Percentiles rank a stretch among this genome's conserved stretches.
phyloP scores from a whole-genome alignment of 2,329 filamentous ascomycete species.

The Albophoma yamanashiensis region DNA sequence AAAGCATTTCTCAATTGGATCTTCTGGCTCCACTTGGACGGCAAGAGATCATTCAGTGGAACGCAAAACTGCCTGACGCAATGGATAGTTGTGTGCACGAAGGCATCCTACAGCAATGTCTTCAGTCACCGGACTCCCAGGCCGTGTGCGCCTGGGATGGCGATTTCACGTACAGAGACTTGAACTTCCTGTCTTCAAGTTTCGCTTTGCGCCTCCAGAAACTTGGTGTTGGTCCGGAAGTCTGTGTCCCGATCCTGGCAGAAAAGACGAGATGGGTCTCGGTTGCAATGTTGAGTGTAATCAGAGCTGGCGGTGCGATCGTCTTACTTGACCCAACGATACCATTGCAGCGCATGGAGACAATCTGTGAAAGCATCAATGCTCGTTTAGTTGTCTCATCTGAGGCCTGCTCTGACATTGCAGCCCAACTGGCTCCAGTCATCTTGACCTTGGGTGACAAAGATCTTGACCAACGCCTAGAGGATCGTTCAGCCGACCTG shows the following conservation, averaged over 20 bases:
- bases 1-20: neutral
- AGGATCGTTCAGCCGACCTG: neutral
- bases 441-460: neutral
- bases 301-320: slow-evolving; percentile 21
- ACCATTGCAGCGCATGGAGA: neutral
- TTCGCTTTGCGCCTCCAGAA: slow-evolving; percentile 5
- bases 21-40: neutral
- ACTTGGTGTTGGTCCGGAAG: slow-evolving; percentile 1
- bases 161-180: slow-evolving; percentile 27
- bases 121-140: slow-evolving; percentile 14
- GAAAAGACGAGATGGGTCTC: slow-evolving; percentile 23
- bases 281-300: slow-evolving; percentile 20
- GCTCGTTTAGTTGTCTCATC: neutral
- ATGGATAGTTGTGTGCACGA: slow-evolving; percentile 26
- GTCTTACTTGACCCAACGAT: slow-evolving; percentile 21
- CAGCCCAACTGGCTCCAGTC: neutral
- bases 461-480: neutral
- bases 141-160: slow-evolving; percentile 37
- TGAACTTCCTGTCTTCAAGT: slow-evolving; percentile 9
- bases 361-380: neutral
- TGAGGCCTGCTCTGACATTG: neutral
- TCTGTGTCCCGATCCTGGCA: slow-evolving; percentile 19
- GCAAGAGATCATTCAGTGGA: slow-evolving; percentile 14
- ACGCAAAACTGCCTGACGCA: slow-evolving; percentile 3
- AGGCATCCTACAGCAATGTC: slow-evolving; percentile 24